Evolutionary conservation across 2,329 filamentous ascomycete species (phyloP).

Genomic region (Fusarium phyllophilum): DNA sequence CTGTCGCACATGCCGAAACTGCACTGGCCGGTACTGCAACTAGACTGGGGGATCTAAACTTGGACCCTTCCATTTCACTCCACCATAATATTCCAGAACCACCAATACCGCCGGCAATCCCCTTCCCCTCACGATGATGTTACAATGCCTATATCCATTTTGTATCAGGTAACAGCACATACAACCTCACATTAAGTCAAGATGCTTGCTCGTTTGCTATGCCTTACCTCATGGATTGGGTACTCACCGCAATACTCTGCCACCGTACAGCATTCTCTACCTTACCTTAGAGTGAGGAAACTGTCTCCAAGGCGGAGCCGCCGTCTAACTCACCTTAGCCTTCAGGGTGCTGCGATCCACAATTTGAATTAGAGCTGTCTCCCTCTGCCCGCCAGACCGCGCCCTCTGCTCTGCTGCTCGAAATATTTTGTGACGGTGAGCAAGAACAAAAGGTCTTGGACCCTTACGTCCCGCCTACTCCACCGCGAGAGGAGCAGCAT

Average conservation of each 20-base stretch:
- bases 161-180: constrained; percentile 35
- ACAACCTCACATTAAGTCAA: constrained; percentile 7
- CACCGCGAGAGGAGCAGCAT: neutral
- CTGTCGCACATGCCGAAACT: constrained; percentile 1
- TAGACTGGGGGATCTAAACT: neutral
- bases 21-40: neutral
- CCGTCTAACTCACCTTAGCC: neutral
- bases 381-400: constrained; percentile 28
- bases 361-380: neutral
- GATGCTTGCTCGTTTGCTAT: neutral
- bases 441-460: constrained; percentile 1
- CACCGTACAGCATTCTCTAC: constrained; percentile 1
- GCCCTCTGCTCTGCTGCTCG: constrained; percentile 10
- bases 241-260: constrained; percentile 34
- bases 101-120: constrained; percentile 24
- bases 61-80: neutral
- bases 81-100: constrained; percentile 5
- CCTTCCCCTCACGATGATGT: constrained; percentile 19
- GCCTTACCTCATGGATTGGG: constrained; percentile 7
- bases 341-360: constrained; percentile 19
- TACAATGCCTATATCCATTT: neutral
- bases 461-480: constrained; percentile 16
- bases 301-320: constrained; percentile 19
- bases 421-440: constrained; percentile 12
- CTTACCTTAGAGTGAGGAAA: neutral